These are phyloP conservation scores for Theobroma grandiflorum DNA, from an alignment of 441 rosid species.

Conservation along the genomic window DNA sequence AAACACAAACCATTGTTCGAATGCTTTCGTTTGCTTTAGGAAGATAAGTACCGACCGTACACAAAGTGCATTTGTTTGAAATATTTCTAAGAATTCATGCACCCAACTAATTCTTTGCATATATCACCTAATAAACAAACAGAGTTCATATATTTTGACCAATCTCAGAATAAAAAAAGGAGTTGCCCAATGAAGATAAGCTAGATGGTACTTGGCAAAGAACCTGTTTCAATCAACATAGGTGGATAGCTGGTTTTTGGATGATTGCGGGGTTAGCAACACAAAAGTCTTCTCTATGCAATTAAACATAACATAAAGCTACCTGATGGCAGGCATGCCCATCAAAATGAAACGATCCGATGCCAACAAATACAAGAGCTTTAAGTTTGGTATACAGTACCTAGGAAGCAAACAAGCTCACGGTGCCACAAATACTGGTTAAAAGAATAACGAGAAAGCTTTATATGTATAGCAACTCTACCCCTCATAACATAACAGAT, in stretches of 20 bases:
- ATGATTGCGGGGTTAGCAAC: background rate
- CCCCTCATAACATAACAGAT: conserved; percentile 17
- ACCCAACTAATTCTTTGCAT: background rate
- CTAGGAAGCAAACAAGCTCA: conserved; percentile 18
- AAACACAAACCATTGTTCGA: background rate
- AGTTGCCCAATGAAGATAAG: background rate
- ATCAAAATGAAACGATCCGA: background rate
- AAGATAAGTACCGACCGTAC: conserved; percentile 14
- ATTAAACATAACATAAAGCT: background rate
- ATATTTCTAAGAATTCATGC: background rate
- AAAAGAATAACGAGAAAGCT: conserved; percentile 19
- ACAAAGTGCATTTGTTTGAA: background rate
- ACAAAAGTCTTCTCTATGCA: background rate
- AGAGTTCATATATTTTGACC: background rate
- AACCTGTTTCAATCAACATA: background rate
- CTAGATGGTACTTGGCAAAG: background rate
- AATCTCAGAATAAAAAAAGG: background rate
- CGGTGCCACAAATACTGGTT: background rate
- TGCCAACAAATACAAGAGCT: conserved; percentile 7
- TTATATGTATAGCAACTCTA: conserved; percentile 23
- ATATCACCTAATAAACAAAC: background rate
- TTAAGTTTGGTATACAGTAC: background rate
- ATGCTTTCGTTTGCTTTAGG: background rate
- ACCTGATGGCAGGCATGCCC: background rate
- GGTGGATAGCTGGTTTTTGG: background rate